Evolutionary conservation across 164 flowering plant species (phyloP).

Genomic region (Vitis vinifera): ASM3070453v1 NC_081816.1:6739001-6739500

Average conservation of each 20-base stretch:
- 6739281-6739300: constrained; percentile 22
- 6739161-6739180: constrained; percentile 8
- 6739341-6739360: constrained; percentile 15
- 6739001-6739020: neutral
- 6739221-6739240: neutral
- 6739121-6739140: constrained; percentile 12
- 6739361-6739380: constrained; percentile 24
- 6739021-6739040: neutral
- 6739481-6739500: neutral
- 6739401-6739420: constrained; percentile 36
- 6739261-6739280: constrained; percentile 17
- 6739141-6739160: constrained; percentile 26
- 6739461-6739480: constrained; percentile 10
- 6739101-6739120: neutral
- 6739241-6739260: constrained; percentile 1
- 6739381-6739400: constrained; percentile 16
- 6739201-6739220: constrained; percentile 6
- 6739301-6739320: constrained; percentile 18
- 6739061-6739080: neutral
- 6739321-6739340: constrained; percentile 22
- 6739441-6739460: constrained; percentile 10
- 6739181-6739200: constrained; percentile 21
- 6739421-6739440: constrained; percentile 29
- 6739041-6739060: neutral
- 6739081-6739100: too few species aligned